Base-by-base conservation (phyloP, 2,329 filamentous ascomycete genomes). In the Phialophora macrospora region DNA sequence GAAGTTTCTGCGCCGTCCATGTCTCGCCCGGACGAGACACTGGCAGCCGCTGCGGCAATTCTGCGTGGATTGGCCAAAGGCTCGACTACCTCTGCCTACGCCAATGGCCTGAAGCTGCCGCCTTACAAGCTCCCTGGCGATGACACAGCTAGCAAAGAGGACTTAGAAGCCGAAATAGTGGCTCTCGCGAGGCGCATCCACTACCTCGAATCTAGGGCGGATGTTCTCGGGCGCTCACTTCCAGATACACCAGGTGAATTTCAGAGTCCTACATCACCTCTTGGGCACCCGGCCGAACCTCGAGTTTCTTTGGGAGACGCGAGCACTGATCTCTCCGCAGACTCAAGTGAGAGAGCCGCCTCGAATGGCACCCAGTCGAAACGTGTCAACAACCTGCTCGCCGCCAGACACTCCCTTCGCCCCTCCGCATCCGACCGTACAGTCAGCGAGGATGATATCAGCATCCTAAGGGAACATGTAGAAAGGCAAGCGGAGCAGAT, bases 401-500 rank as follows among this genome's bases (percentile, higher is more conserved):
- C 75, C 32, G 74, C 74, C 52, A 73, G 73, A 62, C 72, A 75
- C 52, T 62, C 65, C 30, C 79, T 78, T 65, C 80, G 80, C 65
- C 78, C 80, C 55, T 75, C 78, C 70, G 73, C 84, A 72, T 73
- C 80, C 73, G 76, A 74, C 82, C 79, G 81, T 86, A 74, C 85
- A 91, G 74, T 76, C 48, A 91, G 88, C 72, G 90, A 93, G 75
- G 90, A 94, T 80, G 91, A 94, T 77, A 89, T 96, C 73, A 88
- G 90, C 78, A 90, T 91, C 70, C 84, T 97, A 71, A 90, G 90
- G 73, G 93, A 97, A 73, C 92, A 97, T 79, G 90, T 98, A 69
- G 91, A 96, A 76, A 92, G 93, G 77, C 93, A 98, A 81, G 93
- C 93, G 64, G 93, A 96, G 77, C 88, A 96, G 75, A 93, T 97